phyloP scores from a whole-genome alignment of 2,329 filamentous ascomycete genomes.

The Pyrenophora teres region DNA sequence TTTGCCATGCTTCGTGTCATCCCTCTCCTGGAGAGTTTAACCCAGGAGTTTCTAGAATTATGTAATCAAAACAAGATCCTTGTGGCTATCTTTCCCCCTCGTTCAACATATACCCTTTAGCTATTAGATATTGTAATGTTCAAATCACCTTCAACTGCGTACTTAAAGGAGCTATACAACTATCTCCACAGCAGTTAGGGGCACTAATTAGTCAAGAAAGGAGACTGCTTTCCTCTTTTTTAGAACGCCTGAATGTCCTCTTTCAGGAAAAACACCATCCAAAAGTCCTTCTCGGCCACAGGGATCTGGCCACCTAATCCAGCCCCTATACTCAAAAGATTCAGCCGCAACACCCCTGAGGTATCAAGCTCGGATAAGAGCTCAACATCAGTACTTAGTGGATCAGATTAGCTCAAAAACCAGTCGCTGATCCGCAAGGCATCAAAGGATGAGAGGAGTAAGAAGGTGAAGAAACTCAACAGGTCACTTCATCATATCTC shows the following conservation, averaged over 20 bases:
- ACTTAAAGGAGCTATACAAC: background rate
- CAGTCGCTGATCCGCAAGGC: too few species aligned
- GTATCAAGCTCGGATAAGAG: too few species aligned
- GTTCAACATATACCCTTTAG: background rate
- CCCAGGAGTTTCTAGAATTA: background rate
- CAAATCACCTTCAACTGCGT: background rate
- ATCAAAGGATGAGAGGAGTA: too few species aligned
- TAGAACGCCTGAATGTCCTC: slow-evolving; percentile 5
- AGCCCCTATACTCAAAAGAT: slow-evolving; percentile 6
- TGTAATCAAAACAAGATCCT: background rate
- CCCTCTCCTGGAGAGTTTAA: too few species aligned
- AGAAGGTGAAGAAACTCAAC: too few species aligned
- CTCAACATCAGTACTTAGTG: too few species aligned
- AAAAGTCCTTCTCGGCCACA: slow-evolving; percentile 4
- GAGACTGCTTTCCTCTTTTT: slow-evolving; percentile 4
- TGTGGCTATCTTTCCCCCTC: background rate
- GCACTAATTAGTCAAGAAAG: background rate
- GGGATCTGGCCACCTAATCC: slow-evolving; percentile 5
- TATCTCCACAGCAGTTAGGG: background rate
- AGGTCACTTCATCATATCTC: too few species aligned
- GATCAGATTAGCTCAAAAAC: too few species aligned
- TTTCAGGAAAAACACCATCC: slow-evolving; percentile 1
- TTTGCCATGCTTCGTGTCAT: too few species aligned
- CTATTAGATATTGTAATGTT: background rate
- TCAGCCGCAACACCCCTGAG: background rate